Conservation (phyloP, 208 protist species). For the Crithidia thermophila region DNA sequence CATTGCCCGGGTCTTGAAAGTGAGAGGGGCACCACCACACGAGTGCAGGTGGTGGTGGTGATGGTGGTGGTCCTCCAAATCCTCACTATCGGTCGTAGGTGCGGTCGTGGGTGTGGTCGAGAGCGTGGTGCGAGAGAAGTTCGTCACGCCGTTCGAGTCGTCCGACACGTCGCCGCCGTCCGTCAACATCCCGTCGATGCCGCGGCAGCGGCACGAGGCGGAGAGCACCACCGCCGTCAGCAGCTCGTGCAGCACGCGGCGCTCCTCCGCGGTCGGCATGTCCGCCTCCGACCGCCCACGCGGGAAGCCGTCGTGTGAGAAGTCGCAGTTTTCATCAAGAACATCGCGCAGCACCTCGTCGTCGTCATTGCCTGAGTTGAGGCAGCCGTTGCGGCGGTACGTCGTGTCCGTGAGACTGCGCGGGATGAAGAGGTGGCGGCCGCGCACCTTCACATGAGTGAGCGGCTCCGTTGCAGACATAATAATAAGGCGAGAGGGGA, state of each 20-base stretch:
- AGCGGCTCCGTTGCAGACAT: conserved; percentile 23
- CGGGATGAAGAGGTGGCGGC: conserved; percentile 10
- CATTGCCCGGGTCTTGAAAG: too few relatives aligned
- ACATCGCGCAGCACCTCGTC: not conserved
- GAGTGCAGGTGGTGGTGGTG: too few relatives aligned
- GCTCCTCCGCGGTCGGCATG: conserved; percentile 14
- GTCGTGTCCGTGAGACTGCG: conserved; percentile 7
- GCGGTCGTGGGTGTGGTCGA: not conserved
- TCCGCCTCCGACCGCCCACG: not conserved
- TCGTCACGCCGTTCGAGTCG: not conserved
- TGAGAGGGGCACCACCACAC: too few relatives aligned
- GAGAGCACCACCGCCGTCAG: conserved; percentile 19
- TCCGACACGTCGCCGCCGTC: not conserved
- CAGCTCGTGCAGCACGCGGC: conserved; percentile 19
- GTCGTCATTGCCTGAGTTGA: not conserved
- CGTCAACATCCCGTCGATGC: not conserved
- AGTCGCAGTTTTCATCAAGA: too few relatives aligned
- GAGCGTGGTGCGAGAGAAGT: not conserved
- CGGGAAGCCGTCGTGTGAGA: too few relatives aligned
- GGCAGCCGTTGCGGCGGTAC: not conserved
- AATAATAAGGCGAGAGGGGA: not conserved
- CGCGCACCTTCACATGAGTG: conserved; percentile 15
- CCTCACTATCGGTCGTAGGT: too few relatives aligned
- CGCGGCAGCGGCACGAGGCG: conserved; percentile 4
- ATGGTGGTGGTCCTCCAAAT: too few relatives aligned